Evolutionary conservation across 768 basidiomycete species (phyloP).

Genomic region (Gloeopeniophorella convolvens): DNA sequence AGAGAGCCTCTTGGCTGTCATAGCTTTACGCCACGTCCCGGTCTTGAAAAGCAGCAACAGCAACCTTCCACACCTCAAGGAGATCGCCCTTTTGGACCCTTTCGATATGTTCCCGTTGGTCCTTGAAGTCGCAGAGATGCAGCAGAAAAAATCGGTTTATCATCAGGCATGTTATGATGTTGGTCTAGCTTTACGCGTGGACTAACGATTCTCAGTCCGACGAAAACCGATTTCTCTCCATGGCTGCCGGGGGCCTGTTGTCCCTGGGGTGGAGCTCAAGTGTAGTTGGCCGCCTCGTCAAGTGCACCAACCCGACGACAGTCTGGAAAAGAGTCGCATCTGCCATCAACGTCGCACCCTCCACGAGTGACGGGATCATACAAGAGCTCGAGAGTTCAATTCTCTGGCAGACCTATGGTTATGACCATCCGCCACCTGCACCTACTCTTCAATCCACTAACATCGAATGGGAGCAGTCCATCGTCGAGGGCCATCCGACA

Average conservation of each 20-base stretch:
- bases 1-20: slow-evolving; percentile 39
- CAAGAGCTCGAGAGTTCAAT: slow-evolving; percentile 44
- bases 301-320: too few relatives aligned
- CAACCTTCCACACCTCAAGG: slow-evolving; percentile 27
- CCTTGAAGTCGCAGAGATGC: slow-evolving; percentile 28
- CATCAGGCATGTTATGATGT: slow-evolving; percentile 32
- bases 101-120: slow-evolving; percentile 46
- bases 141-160: slow-evolving; percentile 23
- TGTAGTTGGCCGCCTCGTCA: too few relatives aligned
- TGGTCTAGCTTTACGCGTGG: too few relatives aligned
- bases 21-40: slow-evolving; percentile 42
- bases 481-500: slow-evolving; percentile 54
- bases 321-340: slow-evolving; percentile 42
- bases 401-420: slow-evolving; percentile 49
- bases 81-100: slow-evolving; percentile 48
- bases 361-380: slow-evolving; percentile 36
- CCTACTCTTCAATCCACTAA: slow-evolving; percentile 42
- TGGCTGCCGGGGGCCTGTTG: too few relatives aligned
- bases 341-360: slow-evolving; percentile 31
- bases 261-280: too few relatives aligned
- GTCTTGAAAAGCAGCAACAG: slow-evolving; percentile 36
- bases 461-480: slow-evolving; percentile 55
- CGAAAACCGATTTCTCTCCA: too few relatives aligned
- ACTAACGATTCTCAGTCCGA: too few relatives aligned
- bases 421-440: slow-evolving; percentile 40